These are phyloP conservation scores for Nitzschia sp. DNA, from an alignment of 108 stramenopile genomes.

Conservation along the genomic window DNA sequence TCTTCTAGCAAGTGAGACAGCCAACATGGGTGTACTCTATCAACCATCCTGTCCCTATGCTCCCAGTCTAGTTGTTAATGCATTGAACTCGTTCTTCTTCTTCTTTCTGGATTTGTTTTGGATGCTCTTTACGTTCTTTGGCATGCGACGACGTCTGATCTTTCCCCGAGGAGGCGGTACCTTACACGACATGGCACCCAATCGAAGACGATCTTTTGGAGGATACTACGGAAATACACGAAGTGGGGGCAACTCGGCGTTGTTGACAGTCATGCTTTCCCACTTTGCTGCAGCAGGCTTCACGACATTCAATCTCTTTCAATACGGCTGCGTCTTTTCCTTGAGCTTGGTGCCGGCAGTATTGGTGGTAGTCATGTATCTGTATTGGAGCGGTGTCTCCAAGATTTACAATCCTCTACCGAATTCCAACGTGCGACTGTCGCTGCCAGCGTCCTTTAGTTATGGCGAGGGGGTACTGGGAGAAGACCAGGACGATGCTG, in stretches of 20 bases:
- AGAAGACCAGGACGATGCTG: constrained; percentile 9
- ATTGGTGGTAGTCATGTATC: constrained; percentile 32
- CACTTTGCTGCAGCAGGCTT: constrained; percentile 45
- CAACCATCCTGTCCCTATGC: constrained; percentile 66
- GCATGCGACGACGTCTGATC: constrained; percentile 72
- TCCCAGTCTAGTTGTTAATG: constrained; percentile 69
- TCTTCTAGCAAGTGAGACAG: constrained; percentile 68
- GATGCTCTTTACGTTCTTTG: constrained; percentile 86
- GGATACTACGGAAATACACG: constrained; percentile 50
- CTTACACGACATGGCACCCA: constrained; percentile 26
- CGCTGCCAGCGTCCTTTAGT: constrained; percentile 40
- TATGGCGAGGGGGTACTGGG: constrained; percentile 26
- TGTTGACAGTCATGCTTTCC: constrained; percentile 40
- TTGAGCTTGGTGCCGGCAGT: constrained; percentile 32
- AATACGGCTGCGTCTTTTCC: constrained; percentile 54
- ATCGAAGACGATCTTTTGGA: constrained; percentile 29
- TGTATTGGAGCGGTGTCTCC: constrained; percentile 54
- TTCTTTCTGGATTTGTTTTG: constrained; percentile 78
- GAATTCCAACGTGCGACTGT: constrained; percentile 32
- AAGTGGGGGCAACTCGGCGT: constrained; percentile 50
- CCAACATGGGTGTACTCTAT: constrained; percentile 71
- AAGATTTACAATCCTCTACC: constrained; percentile 56
- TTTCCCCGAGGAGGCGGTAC: constrained; percentile 44
- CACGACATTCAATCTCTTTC: constrained; percentile 45
- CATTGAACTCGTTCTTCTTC: constrained; percentile 67